These are phyloP conservation scores for Gyromitra esculenta DNA, from an alignment of 2,329 filamentous ascomycete genomes.

Conservation along the genomic window DNA sequence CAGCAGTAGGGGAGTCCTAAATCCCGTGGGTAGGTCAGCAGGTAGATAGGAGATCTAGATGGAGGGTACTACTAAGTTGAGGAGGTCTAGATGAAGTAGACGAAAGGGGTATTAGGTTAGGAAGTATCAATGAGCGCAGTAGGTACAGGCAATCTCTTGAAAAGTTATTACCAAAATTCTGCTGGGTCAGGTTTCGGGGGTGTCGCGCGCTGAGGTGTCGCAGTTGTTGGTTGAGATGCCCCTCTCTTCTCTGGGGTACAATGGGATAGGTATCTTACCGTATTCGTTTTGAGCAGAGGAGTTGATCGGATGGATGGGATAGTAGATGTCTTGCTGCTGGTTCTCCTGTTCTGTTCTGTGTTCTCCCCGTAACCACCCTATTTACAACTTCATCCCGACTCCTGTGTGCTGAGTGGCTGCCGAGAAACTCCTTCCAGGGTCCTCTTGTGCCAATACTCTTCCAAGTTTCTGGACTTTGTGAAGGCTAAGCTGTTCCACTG, in stretches of 20 bases:
- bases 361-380: background rate
- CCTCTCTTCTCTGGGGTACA: constrained; percentile 29
- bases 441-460: constrained; percentile 9
- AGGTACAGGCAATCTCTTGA: constrained; percentile 20
- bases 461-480: constrained; percentile 10
- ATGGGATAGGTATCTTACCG: constrained; percentile 20
- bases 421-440: background rate
- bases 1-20: background rate
- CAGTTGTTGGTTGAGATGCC: constrained; percentile 23
- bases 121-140: constrained; percentile 17
- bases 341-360: background rate
- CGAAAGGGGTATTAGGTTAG: constrained; percentile 21
- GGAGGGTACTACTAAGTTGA: constrained; percentile 9
- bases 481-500: constrained; percentile 20
- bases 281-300: constrained; percentile 16
- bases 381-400: constrained; percentile 26
- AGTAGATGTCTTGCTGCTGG: background rate
- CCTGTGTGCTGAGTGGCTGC: constrained; percentile 14
- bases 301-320: background rate
- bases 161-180: constrained; percentile 15
- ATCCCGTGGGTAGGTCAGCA: background rate
- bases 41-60: constrained; percentile 17
- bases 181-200: constrained; percentile 19
- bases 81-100: constrained; percentile 4
- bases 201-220: constrained; percentile 11